These are phyloP conservation scores for Pseudonitzschia pungens DNA, from an alignment of 108 stramenopile species.

Conservation along the genomic window DNA sequence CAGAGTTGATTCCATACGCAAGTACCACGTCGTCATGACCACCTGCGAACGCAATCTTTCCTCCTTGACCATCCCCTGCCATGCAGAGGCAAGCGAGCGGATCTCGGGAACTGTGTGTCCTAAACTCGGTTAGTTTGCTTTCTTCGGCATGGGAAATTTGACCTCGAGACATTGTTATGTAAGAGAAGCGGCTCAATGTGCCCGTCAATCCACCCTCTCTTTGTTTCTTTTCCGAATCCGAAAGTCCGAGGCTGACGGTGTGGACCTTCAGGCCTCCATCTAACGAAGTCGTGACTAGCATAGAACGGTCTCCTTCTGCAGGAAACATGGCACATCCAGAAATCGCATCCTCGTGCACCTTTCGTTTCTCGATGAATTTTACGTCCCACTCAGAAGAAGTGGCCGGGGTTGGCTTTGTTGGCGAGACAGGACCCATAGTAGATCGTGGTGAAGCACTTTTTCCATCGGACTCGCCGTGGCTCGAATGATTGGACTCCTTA, in stretches of 20 bases:
- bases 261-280: conserved; percentile 67
- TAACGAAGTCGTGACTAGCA: conserved; percentile 49
- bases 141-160: conserved; percentile 20
- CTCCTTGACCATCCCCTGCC: conserved; percentile 51
- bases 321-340: conserved; percentile 51
- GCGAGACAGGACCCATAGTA: conserved; percentile 15
- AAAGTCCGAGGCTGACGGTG: conserved; percentile 22
- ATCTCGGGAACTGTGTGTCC: conserved; percentile 56
- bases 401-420: conserved; percentile 15
- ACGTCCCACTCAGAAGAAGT: conserved; percentile 54
- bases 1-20: conserved; percentile 72
- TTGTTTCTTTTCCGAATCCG: conserved; percentile 26
- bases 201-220: conserved; percentile 37
- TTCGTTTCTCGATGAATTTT: conserved; percentile 45
- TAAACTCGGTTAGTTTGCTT: conserved; percentile 45
- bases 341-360: conserved; percentile 54
- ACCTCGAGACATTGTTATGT: conserved; percentile 38
- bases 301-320: conserved; percentile 25
- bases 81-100: conserved; percentile 61
- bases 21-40: conserved; percentile 75
- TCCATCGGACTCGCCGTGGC: conserved; percentile 7
- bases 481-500: conserved; percentile 26
- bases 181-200: conserved; percentile 49
- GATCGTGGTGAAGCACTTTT: conserved; percentile 21
- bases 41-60: conserved; percentile 65